These are phyloP conservation scores for Sequoia sempervirens DNA, from an alignment of 75 land plant genomes.

Conservation along the genomic window DNA sequence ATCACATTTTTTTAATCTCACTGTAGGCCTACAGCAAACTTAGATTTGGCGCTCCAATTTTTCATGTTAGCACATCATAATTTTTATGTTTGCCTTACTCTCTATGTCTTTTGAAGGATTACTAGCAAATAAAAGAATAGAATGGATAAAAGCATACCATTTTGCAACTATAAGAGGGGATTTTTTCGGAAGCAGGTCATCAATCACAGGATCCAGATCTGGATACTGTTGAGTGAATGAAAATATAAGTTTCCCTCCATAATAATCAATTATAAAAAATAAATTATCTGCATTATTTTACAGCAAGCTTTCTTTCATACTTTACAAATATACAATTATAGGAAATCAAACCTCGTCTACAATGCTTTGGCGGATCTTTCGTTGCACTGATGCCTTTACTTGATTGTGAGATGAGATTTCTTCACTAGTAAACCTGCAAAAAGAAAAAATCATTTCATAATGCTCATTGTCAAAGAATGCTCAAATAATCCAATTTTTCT, in stretches of 20 bases:
- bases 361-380: slow-evolving; percentile 92
- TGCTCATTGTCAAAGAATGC: too few relatives aligned
- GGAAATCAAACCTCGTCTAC: slow-evolving; percentile 66
- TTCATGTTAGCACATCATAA: background rate
- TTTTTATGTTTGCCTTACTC: background rate
- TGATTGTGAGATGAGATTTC: slow-evolving; percentile 91
- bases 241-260: background rate
- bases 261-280: background rate
- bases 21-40: background rate
- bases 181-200: slow-evolving; percentile 94
- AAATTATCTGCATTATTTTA: background rate
- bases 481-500: too few relatives aligned
- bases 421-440: slow-evolving; percentile 70
- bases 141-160: slow-evolving; percentile 45
- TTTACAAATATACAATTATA: background rate
- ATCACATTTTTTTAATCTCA: background rate
- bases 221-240: slow-evolving; percentile 61
- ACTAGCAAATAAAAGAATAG: slow-evolving; percentile 7
- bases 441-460: background rate
- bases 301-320: background rate
- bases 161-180: slow-evolving; percentile 91
- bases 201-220: slow-evolving; percentile 84
- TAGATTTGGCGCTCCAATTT: background rate
- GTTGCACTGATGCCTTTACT: slow-evolving; percentile 95
- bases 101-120: background rate